Evolutionary conservation across 2,329 filamentous ascomycete species (phyloP).

Genomic region (Penicillium sp.): DNA sequence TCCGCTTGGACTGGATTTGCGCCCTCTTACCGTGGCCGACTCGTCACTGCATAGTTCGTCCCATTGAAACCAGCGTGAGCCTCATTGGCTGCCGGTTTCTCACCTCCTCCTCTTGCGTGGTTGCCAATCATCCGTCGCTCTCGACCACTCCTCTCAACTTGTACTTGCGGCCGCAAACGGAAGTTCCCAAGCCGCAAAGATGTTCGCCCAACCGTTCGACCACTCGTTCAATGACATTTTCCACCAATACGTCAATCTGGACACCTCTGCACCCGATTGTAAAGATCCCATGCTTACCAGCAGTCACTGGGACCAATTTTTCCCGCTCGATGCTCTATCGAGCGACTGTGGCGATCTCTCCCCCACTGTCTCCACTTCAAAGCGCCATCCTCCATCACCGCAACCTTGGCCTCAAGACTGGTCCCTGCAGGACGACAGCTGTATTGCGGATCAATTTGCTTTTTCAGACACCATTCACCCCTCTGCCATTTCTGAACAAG

Average conservation of each 20-base stretch:
- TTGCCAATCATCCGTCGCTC: conserved; percentile 28
- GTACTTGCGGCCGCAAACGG: conserved; percentile 32
- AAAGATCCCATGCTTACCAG: conserved; percentile 44
- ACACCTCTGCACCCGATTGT: conserved; percentile 46
- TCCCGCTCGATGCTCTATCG: conserved; percentile 45
- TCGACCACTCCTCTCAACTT: conserved; percentile 14
- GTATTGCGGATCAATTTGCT: conserved; percentile 26
- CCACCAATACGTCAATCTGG: conserved; percentile 57
- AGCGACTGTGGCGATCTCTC: conserved; percentile 49
- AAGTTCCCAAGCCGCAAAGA: conserved; percentile 45
- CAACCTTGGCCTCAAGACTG: conserved; percentile 52
- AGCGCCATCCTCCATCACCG: conserved; percentile 37
- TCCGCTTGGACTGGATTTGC: conserved; percentile 12
- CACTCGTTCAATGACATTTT: conserved; percentile 58
- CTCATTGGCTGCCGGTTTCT: conserved; percentile 1
- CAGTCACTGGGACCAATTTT: conserved; percentile 47
- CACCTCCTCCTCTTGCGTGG: conserved; percentile 2
- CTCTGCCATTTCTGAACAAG: conserved; percentile 28
- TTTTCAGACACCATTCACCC: conserved; percentile 37
- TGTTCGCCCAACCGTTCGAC: conserved; percentile 43
- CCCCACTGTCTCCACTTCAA: conserved; percentile 44
- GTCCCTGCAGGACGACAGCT: conserved; percentile 47
- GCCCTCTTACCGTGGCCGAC: no score
- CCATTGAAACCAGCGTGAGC: conserved; percentile 7
- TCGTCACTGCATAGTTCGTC: conserved; percentile 5